These are phyloP conservation scores for Debaryomycetaceae sp. DNA, from an alignment of 1,139 yeast species.

Conservation along the genomic window DNA sequence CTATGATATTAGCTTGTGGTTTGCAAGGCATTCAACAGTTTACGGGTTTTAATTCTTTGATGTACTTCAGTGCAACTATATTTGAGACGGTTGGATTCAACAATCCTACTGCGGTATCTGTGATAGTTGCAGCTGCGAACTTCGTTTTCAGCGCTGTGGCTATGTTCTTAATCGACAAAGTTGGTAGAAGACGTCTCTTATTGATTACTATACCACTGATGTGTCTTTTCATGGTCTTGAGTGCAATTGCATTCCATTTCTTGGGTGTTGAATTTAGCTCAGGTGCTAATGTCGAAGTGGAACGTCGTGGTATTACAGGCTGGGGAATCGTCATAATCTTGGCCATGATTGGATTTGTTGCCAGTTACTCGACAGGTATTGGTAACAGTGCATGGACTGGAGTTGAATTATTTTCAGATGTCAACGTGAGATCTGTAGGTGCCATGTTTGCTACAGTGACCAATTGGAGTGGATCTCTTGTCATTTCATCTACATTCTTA, in stretches of 20 bases:
- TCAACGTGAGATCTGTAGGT: constrained; percentile 85
- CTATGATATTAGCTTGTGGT: constrained; percentile 84
- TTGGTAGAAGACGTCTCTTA: constrained; percentile 82
- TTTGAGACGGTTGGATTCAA: constrained; percentile 85
- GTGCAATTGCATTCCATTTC: constrained; percentile 88
- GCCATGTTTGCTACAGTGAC: constrained; percentile 89
- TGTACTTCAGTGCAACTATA: constrained; percentile 90
- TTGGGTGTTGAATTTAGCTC: constrained; percentile 57
- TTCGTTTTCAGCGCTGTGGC: constrained; percentile 82
- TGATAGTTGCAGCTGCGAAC: constrained; percentile 88
- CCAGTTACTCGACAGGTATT: constrained; percentile 87
- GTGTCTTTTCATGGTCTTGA: constrained; percentile 69
- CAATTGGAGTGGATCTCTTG: constrained; percentile 93
- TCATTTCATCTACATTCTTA: constrained; percentile 85
- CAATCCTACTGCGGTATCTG: constrained; percentile 88
- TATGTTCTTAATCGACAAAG: constrained; percentile 73
- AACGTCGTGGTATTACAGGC: constrained; percentile 51
- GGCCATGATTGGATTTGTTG: constrained; percentile 83
- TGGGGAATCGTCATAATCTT: constrained; percentile 88
- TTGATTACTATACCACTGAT: constrained; percentile 75
- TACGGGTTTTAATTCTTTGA: constrained; percentile 90
- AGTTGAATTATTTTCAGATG: constrained; percentile 88
- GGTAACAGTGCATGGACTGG: constrained; percentile 99
- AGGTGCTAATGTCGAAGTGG: constrained; percentile 39
- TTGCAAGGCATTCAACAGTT: constrained; percentile 94